Base-by-base conservation (phyloP, 2,329 filamentous ascomycete species). In the Nothopassalora personata region DNA sequence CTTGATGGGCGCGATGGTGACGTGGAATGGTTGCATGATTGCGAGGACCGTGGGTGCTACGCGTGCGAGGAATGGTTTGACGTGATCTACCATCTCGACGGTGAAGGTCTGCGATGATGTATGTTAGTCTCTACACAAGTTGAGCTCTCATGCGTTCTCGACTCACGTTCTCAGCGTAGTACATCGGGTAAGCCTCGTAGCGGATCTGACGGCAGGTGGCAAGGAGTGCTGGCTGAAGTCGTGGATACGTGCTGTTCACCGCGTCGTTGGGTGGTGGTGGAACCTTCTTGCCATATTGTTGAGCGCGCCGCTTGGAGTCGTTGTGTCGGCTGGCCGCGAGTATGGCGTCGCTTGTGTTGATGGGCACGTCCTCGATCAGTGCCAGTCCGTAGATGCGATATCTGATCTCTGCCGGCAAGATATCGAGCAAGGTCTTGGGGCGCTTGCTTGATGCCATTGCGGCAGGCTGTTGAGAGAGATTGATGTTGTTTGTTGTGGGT, bases 141-240 rank as follows among this genome's bases (percentile, higher is more conserved):
- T 15, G 39, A 18, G n/a, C 7, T 43, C 3, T 8, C 3, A 15
- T 7, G 13, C 1, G n/a, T 7, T 15, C 7, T 13, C 3, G 13
- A 18, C 39, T 43, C n/a, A 55, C 30, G 53, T 55, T 55, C 5
- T 55, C 53, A 27, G 27, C 53, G 30, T 55, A 55, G 53, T 48
- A 55, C 15, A 55, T 55, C 1, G 27, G 19, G 5, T 34, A 46
- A 10, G 39, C 23, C 47, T 55, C 53, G n/a, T 9, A 13, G 18
- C 43, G 43, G 18, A 55, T 48, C 33, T 55, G 53, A 11, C 15
- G 39, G 43, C 53, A 55, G 23, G 53, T 34, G 6, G 28, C 31
- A 9, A 55, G 53, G 15, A 55, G 33, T n/a, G 53, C 53, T 8
- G 53, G 53, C 23, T 55, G 39, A 43, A 43, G 39, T 43, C 39